Percentiles rank a stretch among this genome's conserved stretches.
Evolutionary conservation across 169 alveolate genomes (phyloP).

Genomic region (Theileria parva): DNA sequence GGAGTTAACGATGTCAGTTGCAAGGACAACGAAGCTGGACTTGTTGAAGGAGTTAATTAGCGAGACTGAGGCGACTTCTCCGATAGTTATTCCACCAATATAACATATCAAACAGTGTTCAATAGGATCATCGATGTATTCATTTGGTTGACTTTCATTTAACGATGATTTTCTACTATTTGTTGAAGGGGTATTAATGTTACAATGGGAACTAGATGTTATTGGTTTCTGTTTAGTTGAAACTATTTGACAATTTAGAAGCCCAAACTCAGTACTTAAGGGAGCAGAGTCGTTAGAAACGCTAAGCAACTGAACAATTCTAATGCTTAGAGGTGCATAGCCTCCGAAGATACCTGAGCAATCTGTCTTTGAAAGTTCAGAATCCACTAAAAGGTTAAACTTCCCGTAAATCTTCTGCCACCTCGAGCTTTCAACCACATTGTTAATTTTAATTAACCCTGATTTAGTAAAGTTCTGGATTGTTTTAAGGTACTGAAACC

Average conservation of each 20-base stretch:
- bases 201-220: neutral
- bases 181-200: neutral
- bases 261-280: conserved; percentile 30
- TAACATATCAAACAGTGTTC: conserved; percentile 50
- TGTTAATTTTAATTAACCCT: conserved; percentile 44
- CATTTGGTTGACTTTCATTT: neutral
- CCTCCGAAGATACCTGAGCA: conserved; percentile 73
- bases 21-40: conserved; percentile 24
- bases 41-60: conserved; percentile 40
- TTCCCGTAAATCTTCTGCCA: conserved; percentile 69
- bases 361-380: conserved; percentile 57
- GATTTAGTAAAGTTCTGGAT: conserved; percentile 35
- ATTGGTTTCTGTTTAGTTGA: conserved; percentile 36
- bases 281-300: conserved; percentile 28
- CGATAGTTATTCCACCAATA: conserved; percentile 74
- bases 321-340: conserved; percentile 73
- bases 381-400: conserved; percentile 67
- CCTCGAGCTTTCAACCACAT: conserved; percentile 28
- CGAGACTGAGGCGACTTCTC: conserved; percentile 71
- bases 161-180: neutral
- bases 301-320: conserved; percentile 64
- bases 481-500: conserved; percentile 58
- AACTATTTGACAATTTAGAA: conserved; percentile 35
- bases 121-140: neutral
- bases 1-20: conserved; percentile 49